Percentiles rank a stretch among this genome's conserved stretches.
These are phyloP conservation scores for Nigrograna mackinnonii DNA, from an alignment of 2,329 filamentous ascomycete species.

Conservation along the genomic window DNA sequence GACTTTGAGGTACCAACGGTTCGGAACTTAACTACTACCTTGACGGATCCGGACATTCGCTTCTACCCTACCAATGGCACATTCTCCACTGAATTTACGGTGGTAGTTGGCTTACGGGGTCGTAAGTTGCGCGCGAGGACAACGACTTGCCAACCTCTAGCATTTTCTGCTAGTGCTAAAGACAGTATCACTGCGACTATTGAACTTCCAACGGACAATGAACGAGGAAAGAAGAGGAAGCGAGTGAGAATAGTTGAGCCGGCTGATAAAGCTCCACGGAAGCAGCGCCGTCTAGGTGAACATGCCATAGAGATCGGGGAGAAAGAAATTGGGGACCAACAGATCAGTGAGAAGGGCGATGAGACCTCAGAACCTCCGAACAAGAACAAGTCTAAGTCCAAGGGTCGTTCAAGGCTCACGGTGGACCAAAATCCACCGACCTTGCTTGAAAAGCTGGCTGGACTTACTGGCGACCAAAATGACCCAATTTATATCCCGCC, in stretches of 20 bases:
- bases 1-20: not conserved
- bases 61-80: slow-evolving; percentile 49
- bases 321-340: not conserved
- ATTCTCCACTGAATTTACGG: slow-evolving; percentile 46
- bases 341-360: not conserved
- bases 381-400: not conserved
- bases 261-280: not conserved
- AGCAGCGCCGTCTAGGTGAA: slow-evolving; percentile 1
- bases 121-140: no score
- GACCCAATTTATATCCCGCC: slow-evolving; percentile 26
- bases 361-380: not conserved
- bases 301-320: not conserved
- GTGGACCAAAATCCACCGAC: no score
- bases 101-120: no score
- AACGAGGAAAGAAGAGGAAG: slow-evolving; percentile 4
- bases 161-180: no score
- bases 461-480: slow-evolving; percentile 35
- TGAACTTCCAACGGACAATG: not conserved
- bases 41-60: slow-evolving; percentile 21
- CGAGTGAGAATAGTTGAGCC: slow-evolving; percentile 3
- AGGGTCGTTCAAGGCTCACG: no score
- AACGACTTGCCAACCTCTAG: no score
- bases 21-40: slow-evolving; percentile 1
- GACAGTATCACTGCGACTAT: no score
- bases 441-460: slow-evolving; percentile 36